These are phyloP conservation scores for Kuraishia capsulata DNA, from an alignment of 805 yeast species.

Conservation along the genomic window DNA sequence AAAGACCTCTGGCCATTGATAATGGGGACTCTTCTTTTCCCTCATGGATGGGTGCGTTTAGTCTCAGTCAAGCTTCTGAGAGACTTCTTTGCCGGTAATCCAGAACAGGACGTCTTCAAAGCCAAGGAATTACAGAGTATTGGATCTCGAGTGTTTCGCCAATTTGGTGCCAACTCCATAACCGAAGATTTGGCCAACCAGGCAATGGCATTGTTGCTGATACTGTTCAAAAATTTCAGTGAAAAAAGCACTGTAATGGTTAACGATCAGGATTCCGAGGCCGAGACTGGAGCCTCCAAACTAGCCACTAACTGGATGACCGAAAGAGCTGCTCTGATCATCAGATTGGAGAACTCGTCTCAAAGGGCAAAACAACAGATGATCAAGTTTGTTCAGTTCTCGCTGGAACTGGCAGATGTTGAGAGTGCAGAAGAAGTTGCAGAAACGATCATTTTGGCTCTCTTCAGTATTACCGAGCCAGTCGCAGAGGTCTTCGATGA, in stretches of 20 bases:
- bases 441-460: slow-evolving; percentile 43
- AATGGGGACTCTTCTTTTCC: slow-evolving; percentile 56
- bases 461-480: slow-evolving; percentile 36
- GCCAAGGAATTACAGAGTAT: slow-evolving; percentile 49
- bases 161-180: slow-evolving; percentile 71
- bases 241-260: neutral
- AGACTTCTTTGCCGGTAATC: neutral
- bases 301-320: neutral
- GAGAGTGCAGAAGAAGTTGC: slow-evolving; percentile 33
- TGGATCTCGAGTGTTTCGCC: slow-evolving; percentile 62
- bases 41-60: slow-evolving; percentile 88
- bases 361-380: neutral
- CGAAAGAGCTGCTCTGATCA: neutral
- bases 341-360: neutral
- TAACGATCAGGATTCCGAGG: neutral
- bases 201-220: neutral
- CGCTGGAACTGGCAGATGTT: slow-evolving; percentile 23
- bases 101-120: neutral
- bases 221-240: neutral
- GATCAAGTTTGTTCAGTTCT: slow-evolving; percentile 22
- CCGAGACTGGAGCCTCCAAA: neutral
- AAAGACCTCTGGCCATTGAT: slow-evolving; percentile 39
- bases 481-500: slow-evolving; percentile 22
- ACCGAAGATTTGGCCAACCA: slow-evolving; percentile 44
- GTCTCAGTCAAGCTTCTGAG: slow-evolving; percentile 19